These are phyloP conservation scores for Trichoderma gamsii DNA, from an alignment of 495 filamentous ascomycete species.

Conservation along the genomic window DNA sequence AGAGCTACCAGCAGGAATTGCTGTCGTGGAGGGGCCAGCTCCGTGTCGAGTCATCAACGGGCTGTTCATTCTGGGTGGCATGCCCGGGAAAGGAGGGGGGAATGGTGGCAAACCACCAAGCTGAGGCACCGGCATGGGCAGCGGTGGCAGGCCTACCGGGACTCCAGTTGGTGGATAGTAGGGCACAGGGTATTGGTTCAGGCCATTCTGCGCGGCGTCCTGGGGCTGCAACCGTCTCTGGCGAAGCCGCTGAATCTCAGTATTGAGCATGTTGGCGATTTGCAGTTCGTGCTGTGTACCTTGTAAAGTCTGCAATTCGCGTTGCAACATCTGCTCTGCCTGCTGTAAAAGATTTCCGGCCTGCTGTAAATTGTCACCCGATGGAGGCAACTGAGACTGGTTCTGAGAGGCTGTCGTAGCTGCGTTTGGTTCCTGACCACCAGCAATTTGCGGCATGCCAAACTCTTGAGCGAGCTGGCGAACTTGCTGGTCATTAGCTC, in stretches of 20 bases:
- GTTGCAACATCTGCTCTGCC: conserved; percentile 39
- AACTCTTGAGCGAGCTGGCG: conserved; percentile 40
- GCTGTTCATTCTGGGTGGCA: conserved; percentile 25
- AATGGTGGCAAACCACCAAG: conserved; percentile 16
- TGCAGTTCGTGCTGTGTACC: conserved; percentile 51
- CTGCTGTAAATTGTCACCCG: conserved; percentile 49
- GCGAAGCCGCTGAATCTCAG: conserved; percentile 57
- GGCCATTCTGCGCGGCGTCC: neutral
- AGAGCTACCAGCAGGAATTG: conserved; percentile 58
- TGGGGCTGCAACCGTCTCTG: conserved; percentile 27
- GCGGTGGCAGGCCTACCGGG: conserved; percentile 13
- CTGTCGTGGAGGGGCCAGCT: conserved; percentile 32
- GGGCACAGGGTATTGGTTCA: neutral
- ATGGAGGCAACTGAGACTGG: conserved; percentile 20
- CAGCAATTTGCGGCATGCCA: conserved; percentile 24
- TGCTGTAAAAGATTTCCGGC: conserved; percentile 61
- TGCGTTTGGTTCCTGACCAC: conserved; percentile 18
- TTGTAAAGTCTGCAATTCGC: conserved; percentile 44
- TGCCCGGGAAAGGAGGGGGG: conserved; percentile 17
- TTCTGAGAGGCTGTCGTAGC: conserved; percentile 21
- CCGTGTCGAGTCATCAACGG: conserved; percentile 40
- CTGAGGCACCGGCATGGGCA: neutral
- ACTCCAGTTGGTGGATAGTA: neutral
- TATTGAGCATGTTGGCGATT: conserved; percentile 50
- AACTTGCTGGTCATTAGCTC: conserved; percentile 34